Evolutionary conservation across 768 basidiomycete genomes (phyloP).

Genomic region (Leccinellum albellum): DNA sequence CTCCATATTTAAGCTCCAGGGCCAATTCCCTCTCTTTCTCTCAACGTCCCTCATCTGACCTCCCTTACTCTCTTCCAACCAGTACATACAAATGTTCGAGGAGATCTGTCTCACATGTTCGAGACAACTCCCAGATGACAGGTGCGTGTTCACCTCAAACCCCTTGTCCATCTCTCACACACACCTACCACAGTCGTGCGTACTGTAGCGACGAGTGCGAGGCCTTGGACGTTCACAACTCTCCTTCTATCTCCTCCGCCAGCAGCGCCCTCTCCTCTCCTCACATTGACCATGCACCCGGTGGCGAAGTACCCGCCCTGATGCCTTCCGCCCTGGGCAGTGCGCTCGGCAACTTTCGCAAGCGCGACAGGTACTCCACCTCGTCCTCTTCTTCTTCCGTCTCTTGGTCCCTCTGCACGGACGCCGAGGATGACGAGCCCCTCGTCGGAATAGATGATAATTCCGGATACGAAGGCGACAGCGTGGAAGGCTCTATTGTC

Average conservation of each 20-base stretch:
- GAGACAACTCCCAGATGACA: slow-evolving; percentile 57
- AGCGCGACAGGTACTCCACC: slow-evolving; percentile 48
- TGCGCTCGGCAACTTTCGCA: slow-evolving; percentile 43
- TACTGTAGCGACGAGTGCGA: slow-evolving; percentile 74
- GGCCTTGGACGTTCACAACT: slow-evolving; percentile 51
- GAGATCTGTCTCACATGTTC: slow-evolving; percentile 75
- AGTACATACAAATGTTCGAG: slow-evolving; percentile 63
- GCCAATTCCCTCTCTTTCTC: slow-evolving; percentile 10
- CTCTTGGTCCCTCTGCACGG: slow-evolving; percentile 61
- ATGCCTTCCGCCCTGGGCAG: slow-evolving; percentile 55
- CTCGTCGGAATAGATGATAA: slow-evolving; percentile 34
- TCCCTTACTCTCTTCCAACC: not conserved
- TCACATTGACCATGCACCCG: slow-evolving; percentile 47
- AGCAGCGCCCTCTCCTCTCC: slow-evolving; percentile 72
- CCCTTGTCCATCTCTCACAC: slow-evolving; percentile 14
- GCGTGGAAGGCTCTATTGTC: slow-evolving; percentile 36
- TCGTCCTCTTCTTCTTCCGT: slow-evolving; percentile 67
- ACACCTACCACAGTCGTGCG: slow-evolving; percentile 44
- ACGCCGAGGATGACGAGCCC: slow-evolving; percentile 55
- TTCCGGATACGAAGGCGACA: slow-evolving; percentile 29
- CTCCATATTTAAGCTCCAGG: slow-evolving; percentile 33
- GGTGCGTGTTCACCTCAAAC: slow-evolving; percentile 40
- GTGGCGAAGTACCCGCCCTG: slow-evolving; percentile 65
- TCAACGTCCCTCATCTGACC: slow-evolving; percentile 14
- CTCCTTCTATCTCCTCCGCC: slow-evolving; percentile 60